Percentiles rank a stretch among this genome's conserved stretches.
Conservation (phyloP, 2,329 filamentous ascomycete species). For the Orbilia blumenaviensis region DNA sequence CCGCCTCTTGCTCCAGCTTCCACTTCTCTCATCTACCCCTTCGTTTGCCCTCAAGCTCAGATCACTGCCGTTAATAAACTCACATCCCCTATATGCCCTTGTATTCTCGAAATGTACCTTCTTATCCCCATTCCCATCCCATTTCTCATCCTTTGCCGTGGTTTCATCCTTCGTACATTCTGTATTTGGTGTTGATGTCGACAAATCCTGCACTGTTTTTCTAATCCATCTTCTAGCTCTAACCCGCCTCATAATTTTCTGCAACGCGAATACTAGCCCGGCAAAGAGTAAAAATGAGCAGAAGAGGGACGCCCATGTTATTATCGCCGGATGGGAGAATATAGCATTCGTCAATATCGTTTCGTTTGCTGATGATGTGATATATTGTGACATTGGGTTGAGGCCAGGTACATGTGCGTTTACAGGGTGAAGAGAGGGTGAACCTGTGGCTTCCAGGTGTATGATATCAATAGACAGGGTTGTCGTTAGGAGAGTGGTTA, state of each 20-base stretch:
- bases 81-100: slow-evolving; percentile 6
- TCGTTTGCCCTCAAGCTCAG: slow-evolving; percentile 10
- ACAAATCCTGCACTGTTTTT: not conserved
- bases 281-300: slow-evolving; percentile 19
- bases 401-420: not conserved
- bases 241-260: slow-evolving; percentile 30
- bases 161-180: not conserved
- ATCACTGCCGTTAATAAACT: slow-evolving; percentile 40
- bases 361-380: slow-evolving; percentile 3
- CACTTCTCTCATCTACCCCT: slow-evolving; percentile 28
- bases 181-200: no score
- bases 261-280: slow-evolving; percentile 14
- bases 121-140: not conserved
- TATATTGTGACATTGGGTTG: slow-evolving; percentile 12
- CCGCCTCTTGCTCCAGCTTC: slow-evolving; percentile 39
- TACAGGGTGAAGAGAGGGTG: no score
- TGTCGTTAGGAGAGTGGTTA: not conserved
- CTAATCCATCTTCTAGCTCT: slow-evolving; percentile 24
- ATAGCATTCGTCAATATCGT: slow-evolving; percentile 27
- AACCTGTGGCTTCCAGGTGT: not conserved
- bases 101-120: not conserved
- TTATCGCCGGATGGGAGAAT: slow-evolving; percentile 36
- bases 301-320: slow-evolving; percentile 22
- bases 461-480: not conserved
- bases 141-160: not conserved